phyloP scores from a whole-genome alignment of 495 filamentous ascomycete species.

The Penicillium cinerascens region DNA sequence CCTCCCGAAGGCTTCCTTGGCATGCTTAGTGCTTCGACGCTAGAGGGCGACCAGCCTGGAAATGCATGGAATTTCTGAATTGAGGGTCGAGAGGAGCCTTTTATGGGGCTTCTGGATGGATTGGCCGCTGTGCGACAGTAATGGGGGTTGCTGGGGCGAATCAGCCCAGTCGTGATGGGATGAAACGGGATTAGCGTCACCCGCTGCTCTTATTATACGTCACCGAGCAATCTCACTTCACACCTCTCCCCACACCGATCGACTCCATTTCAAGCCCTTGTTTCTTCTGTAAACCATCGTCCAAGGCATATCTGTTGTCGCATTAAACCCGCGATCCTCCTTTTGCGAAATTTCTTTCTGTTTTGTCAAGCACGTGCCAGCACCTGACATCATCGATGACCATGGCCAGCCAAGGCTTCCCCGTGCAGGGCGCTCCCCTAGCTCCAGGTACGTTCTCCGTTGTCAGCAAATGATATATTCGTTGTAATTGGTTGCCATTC shows the following conservation, averaged over 20 bases:
- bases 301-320: slow-evolving; percentile 12
- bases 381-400: slow-evolving; percentile 27
- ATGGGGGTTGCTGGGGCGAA: slow-evolving; percentile 7
- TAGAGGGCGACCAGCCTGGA: background rate
- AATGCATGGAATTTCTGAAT: background rate
- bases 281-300: slow-evolving; percentile 1
- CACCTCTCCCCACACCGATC: slow-evolving; percentile 10
- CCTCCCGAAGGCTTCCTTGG: slow-evolving; percentile 18
- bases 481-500: background rate
- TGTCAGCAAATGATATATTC: background rate
- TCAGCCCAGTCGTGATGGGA: slow-evolving; percentile 16
- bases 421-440: slow-evolving; percentile 8
- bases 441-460: slow-evolving; percentile 21
- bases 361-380: slow-evolving; percentile 3
- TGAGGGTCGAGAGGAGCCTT: background rate
- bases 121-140: background rate
- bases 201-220: slow-evolving; percentile 36
- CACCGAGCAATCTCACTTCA: slow-evolving; percentile 40
- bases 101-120: background rate
- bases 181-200: slow-evolving; percentile 28
- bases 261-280: slow-evolving; percentile 5
- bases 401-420: slow-evolving; percentile 28
- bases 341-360: background rate
- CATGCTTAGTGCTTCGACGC: slow-evolving; percentile 8
- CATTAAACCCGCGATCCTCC: slow-evolving; percentile 13